These are phyloP conservation scores for Backusella circina DNA, from an alignment of 192 early-diverging fungal species.

Conservation along the genomic window DNA sequence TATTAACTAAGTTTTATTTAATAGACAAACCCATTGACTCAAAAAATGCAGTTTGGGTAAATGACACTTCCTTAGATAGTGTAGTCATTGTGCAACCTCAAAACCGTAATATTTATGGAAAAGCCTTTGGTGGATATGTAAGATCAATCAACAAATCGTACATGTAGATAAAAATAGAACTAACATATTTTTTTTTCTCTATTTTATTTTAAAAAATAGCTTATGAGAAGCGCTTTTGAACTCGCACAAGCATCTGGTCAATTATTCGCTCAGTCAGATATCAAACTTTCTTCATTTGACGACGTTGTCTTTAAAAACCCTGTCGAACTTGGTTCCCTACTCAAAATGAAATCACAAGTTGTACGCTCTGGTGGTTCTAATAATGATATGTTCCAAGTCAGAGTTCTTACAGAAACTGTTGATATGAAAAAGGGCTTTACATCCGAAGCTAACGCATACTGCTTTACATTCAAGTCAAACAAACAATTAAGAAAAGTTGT, in stretches of 20 bases:
- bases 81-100: conserved; percentile 61
- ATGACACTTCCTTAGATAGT: conserved; percentile 71
- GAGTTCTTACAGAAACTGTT: conserved; percentile 56
- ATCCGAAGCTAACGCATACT: conserved; percentile 79
- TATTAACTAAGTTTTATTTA: neutral
- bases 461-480: conserved; percentile 67
- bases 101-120: conserved; percentile 78
- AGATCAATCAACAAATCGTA: neutral
- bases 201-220: conserved; percentile 36
- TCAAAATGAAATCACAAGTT: conserved; percentile 73
- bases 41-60: conserved; percentile 63
- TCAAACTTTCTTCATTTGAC: conserved; percentile 63
- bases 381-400: conserved; percentile 59
- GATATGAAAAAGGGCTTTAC: conserved; percentile 54
- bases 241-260: conserved; percentile 76
- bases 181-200: conserved; percentile 61
- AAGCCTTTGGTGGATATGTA: conserved; percentile 62
- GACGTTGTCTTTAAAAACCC: conserved; percentile 81
- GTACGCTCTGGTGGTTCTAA: conserved; percentile 62
- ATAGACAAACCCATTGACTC: conserved; percentile 34
- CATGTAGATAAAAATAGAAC: conserved; percentile 45
- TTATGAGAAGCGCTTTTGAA: conserved; percentile 87
- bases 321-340: conserved; percentile 75
- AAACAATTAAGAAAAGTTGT: conserved; percentile 62
- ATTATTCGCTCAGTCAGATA: conserved; percentile 58